Conservation (phyloP, 2,329 filamentous ascomycete species). For the Botryotinia convoluta region DNA sequence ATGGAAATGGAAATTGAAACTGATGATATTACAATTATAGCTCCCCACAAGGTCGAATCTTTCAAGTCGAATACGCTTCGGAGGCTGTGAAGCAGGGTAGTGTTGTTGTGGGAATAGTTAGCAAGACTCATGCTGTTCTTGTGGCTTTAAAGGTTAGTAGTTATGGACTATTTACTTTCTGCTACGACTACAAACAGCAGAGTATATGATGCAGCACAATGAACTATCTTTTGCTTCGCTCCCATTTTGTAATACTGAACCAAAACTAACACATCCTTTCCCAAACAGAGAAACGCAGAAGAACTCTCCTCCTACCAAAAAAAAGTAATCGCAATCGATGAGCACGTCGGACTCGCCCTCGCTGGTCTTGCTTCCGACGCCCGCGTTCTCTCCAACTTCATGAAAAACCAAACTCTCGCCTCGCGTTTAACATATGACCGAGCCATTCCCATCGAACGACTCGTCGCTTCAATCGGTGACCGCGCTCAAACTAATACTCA, state of each 20-base stretch:
- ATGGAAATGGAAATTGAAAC: constrained; percentile 20
- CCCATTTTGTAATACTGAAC: not conserved
- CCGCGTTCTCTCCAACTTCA: constrained; percentile 99
- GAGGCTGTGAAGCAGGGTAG: constrained; percentile 99
- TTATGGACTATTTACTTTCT: constrained; percentile 3
- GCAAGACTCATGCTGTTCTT: constrained; percentile 96
- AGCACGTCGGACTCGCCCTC: constrained; percentile 92
- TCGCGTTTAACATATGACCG: constrained; percentile 95
- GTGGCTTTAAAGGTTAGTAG: constrained; percentile 85
- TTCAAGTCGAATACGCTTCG: constrained; percentile 98
- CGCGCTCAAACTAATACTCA: constrained; percentile 98
- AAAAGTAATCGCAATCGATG: constrained; percentile 96
- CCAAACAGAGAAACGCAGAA: constrained; percentile 87
- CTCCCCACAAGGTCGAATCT: constrained; percentile 98
- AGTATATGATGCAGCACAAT: not conserved
- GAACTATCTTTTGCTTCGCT: too few relatives aligned
- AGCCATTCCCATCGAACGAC: constrained; percentile 82
- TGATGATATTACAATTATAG: constrained; percentile 48
- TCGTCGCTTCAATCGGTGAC: constrained; percentile 89
- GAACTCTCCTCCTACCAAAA: constrained; percentile 99
- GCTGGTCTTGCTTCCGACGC: constrained; percentile 96
- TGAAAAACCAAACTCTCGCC: constrained; percentile 98
- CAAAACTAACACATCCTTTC: not conserved
- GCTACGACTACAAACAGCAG: not conserved
- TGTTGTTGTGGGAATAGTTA: constrained; percentile 92